Evolutionary conservation across 1,284 basidiomycete species (phyloP), one percentile per base, ranked within the genome.

Genomic region (Chalciporus sp.): DNA sequence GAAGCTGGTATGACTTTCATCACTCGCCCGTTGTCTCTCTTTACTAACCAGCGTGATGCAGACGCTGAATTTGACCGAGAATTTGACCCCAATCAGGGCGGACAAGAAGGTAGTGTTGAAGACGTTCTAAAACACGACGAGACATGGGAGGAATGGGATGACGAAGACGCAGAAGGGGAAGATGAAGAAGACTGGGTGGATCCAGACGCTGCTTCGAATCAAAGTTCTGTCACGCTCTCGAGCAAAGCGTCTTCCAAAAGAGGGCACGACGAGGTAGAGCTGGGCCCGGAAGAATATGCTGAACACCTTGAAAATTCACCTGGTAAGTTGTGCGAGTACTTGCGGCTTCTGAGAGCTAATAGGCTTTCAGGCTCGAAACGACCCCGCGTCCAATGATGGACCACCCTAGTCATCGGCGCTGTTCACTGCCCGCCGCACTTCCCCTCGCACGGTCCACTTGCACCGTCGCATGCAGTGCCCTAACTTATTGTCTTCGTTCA

Each of bases 241-340:
- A 83, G 79, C 58, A 77, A 69, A 54, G 66, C 72, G 26, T 68
- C 67, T 26, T 60, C 66, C 20, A 84, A 84, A 66, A 70, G 83
- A 55, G 72, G 72, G 35, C 73, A 77, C 49, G 76, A 79, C 19
- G 79, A 82, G 53, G 65, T 79, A 35, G 82, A 81, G 23, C 58
- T 65, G 2, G 70, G 72, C 33, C 75, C 73, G 33, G 70, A 72
- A 20, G 64, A 67, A 17, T 65, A 65, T 27, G 59, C 60, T 12
- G 60, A 64, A 26, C 60, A 62, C 47, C 65, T 67, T 54, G 65
- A 67, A 40, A 65, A 67, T 54, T 82, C 80, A 53, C 80, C 82
- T 61, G 79, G 83, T 83, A 53, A 19, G 71, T 65, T 17, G 6
- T 28, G 8, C 49, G 43, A 26, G 39, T 35, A 16, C 37, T 43